These are phyloP conservation scores for Annulohypoxylon maeteangense DNA, from an alignment of 495 filamentous ascomycete genomes.

Conservation along the genomic window DNA sequence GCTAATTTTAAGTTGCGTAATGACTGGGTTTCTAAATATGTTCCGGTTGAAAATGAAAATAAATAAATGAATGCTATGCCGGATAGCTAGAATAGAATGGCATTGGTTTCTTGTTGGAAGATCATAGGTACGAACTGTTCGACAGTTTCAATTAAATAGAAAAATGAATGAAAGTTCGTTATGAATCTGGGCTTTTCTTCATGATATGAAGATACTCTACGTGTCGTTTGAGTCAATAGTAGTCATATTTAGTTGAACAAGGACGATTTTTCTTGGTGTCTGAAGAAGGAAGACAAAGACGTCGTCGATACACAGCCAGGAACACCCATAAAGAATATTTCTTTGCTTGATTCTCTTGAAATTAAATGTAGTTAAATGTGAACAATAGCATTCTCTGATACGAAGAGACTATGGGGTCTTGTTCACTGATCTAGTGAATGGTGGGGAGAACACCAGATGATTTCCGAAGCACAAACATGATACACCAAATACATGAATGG, in stretches of 20 bases:
- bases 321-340: background rate
- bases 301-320: background rate
- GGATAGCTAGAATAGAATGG: slow-evolving; percentile 12
- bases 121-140: background rate
- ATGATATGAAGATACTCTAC: background rate
- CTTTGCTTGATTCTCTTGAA: background rate
- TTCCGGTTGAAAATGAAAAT: background rate
- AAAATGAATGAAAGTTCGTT: background rate
- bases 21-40: background rate
- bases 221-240: slow-evolving; percentile 17
- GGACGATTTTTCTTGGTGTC: background rate
- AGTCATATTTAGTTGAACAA: background rate
- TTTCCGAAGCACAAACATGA: background rate
- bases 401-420: background rate
- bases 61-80: slow-evolving; percentile 15
- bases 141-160: background rate
- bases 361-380: background rate
- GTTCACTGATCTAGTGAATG: background rate
- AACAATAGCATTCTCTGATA: slow-evolving; percentile 1
- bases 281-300: background rate
- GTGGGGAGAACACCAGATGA: background rate
- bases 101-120: background rate
- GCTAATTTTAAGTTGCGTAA: background rate
- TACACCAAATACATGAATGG: background rate
- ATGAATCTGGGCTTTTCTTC: background rate